phyloP scores from a whole-genome alignment of 139 green algal species.

The Closterium sp. region DNA sequence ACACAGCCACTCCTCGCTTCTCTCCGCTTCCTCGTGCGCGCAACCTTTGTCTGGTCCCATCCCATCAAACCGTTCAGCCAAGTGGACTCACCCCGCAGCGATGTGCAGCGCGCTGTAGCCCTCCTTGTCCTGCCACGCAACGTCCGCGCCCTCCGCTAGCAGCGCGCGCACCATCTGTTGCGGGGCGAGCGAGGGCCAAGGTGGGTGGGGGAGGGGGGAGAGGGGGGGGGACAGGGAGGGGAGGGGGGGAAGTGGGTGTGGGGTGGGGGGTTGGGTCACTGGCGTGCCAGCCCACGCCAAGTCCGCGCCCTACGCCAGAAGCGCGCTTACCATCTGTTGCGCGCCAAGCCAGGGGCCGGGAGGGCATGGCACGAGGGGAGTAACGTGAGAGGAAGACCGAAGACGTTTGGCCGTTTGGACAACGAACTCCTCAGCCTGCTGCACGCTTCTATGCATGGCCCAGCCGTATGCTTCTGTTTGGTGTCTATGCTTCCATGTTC shows the following conservation, averaged over 20 bases:
- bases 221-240: not conserved
- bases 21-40: not conserved
- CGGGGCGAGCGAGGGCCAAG: not conserved
- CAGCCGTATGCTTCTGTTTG: too few species aligned
- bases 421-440: too few species aligned
- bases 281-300: too few species aligned
- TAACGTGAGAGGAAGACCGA: not conserved
- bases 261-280: not conserved
- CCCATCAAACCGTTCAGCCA: too few species aligned
- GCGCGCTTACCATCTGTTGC: too few species aligned
- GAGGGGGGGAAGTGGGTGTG: not conserved
- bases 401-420: too few species aligned
- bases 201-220: not conserved
- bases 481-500: too few species aligned
- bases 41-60: too few species aligned
- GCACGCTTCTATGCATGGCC: too few species aligned
- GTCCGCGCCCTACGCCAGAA: too few species aligned
- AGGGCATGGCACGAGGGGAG: not conserved
- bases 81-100: constrained; percentile 65
- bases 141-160: constrained; percentile 26
- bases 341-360: too few species aligned
- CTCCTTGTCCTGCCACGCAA: constrained; percentile 64
- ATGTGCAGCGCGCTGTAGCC: constrained; percentile 78
- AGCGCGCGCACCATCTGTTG: constrained; percentile 32
- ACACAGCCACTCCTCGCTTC: not conserved